Conservation (phyloP, 176 grass and related monocot species). For the Leersia perrieri region DNA sequence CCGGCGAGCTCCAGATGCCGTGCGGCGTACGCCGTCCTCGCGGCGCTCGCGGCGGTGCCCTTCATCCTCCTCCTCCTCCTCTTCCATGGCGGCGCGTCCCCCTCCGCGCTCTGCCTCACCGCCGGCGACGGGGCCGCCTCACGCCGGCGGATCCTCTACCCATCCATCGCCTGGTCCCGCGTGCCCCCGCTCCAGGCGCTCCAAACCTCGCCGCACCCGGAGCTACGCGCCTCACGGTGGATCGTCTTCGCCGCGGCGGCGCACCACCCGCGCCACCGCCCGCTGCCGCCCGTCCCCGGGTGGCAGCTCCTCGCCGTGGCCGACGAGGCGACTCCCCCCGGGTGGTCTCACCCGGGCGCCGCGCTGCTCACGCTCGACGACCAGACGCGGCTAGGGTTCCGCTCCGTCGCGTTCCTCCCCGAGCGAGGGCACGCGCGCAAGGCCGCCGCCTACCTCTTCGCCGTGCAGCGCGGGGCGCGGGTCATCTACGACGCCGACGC, state of each 20-base stretch:
- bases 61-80: constrained; percentile 33
- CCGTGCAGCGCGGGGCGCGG: constrained; percentile 80
- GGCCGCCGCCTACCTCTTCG: constrained; percentile 72
- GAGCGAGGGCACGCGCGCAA: constrained; percentile 63
- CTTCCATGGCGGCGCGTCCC: constrained; percentile 19
- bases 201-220: constrained; percentile 40
- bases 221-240: constrained; percentile 67
- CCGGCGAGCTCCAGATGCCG: constrained; percentile 3
- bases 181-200: constrained; percentile 48
- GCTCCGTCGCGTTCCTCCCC: constrained; percentile 68
- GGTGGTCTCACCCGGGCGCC: constrained; percentile 76
- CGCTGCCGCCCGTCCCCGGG: constrained; percentile 44
- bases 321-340: constrained; percentile 58
- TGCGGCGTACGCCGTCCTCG: constrained; percentile 30
- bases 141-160: constrained; percentile 55
- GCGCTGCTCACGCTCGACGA: constrained; percentile 69
- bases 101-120: constrained; percentile 22
- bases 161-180: constrained; percentile 58
- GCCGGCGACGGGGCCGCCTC: neutral
- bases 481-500: constrained; percentile 84
- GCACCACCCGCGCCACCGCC: constrained; percentile 46
- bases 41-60: constrained; percentile 25
- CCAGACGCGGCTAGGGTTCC: constrained; percentile 70
- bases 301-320: constrained; percentile 86
- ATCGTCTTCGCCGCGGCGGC: constrained; percentile 62